Conservation (phyloP, 139 green algal genomes). For the Micromonas commoda region DNA sequence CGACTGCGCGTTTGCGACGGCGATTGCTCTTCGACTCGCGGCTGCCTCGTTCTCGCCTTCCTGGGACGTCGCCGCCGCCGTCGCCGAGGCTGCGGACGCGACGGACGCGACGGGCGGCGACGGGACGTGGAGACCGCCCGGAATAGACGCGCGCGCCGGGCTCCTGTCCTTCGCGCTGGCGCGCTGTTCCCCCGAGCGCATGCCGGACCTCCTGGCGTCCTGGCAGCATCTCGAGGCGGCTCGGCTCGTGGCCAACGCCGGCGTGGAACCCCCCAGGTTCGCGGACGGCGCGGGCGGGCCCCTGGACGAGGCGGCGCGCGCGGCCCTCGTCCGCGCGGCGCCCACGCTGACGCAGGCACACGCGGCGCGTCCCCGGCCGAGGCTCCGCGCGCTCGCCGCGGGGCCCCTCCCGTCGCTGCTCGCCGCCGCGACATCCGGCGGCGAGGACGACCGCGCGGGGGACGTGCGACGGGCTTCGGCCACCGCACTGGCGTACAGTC, state of each 20-base stretch:
- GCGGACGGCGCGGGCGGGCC: no score
- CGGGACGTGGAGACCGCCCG: no score
- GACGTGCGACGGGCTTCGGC: no score
- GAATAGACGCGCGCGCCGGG: no score
- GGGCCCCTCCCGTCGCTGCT: not conserved
- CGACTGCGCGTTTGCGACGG: not conserved
- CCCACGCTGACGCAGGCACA: no score
- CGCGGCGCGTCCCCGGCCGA: no score
- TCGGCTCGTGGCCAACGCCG: not conserved
- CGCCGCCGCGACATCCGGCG: no score
- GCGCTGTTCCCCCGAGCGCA: not conserved
- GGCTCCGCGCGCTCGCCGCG: no score
- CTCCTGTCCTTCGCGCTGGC: not conserved
- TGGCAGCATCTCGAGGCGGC: not conserved
- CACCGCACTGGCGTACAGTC: not conserved
- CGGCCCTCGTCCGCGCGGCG: no score
- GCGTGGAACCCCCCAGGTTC: not conserved
- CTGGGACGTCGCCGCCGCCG: not conserved
- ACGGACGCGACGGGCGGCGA: no score
- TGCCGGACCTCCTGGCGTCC: not conserved
- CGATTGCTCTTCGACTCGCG: not conserved
- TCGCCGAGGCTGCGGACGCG: not conserved
- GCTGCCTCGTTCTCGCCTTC: not conserved
- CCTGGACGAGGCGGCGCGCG: no score
- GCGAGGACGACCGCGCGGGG: not conserved